These are phyloP conservation scores for Trebouxia sp. DNA, from an alignment of 139 green algal genomes.

Conservation along the genomic window DNA sequence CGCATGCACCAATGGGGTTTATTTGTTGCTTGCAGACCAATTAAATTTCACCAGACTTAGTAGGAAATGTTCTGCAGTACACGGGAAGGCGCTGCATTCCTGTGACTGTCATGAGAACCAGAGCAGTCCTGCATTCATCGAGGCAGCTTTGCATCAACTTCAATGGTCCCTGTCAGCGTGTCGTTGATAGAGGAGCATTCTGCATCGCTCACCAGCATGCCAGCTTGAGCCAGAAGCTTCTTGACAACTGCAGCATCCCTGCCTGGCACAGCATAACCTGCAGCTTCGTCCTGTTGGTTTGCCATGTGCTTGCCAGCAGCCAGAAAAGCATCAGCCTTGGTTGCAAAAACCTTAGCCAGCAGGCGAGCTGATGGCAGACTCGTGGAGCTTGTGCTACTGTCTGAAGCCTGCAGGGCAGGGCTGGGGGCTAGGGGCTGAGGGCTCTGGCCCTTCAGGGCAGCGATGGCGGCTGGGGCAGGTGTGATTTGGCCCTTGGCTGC, in stretches of 20 bases:
- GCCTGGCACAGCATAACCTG: background rate
- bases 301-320: background rate
- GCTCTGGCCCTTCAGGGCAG: no score
- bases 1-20: no score
- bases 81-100: no score
- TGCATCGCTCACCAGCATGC: constrained; percentile 21
- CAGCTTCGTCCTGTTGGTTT: background rate
- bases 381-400: background rate
- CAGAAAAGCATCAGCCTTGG: background rate
- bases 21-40: no score
- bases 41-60: no score
- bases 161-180: background rate
- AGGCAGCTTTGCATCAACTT: background rate
- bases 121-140: background rate
- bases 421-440: background rate
- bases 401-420: background rate
- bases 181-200: background rate
- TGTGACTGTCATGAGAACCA: no score
- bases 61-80: no score
- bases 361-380: constrained; percentile 3
- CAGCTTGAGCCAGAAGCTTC: background rate
- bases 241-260: constrained; percentile 13
- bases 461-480: background rate
- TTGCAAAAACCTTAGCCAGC: background rate
- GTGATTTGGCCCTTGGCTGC: no score